Base-by-base conservation (phyloP, 352 stramenopile species). In the Phytophthora ohioensis region DNA sequence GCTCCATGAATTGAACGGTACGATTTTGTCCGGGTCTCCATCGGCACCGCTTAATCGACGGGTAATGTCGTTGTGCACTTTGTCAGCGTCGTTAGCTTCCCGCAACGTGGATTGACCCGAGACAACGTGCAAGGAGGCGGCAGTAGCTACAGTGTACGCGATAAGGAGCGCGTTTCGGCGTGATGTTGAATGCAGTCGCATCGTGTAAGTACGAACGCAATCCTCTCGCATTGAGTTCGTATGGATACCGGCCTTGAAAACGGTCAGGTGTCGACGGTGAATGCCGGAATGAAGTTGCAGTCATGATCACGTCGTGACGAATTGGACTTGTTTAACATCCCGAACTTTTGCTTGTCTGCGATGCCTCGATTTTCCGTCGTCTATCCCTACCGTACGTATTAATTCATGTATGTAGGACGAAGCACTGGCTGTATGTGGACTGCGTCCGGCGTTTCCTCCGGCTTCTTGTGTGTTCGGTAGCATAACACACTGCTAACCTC, bases 1-100 rank as follows among this genome's bases (percentile, higher is more conserved):
- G 30, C 64, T 67, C 62, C 62, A 71, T 2, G 69, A 82, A 53
- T 77, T 76, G 54, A 89, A 89, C 15, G 81, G 79, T 46, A 84
- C 67, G n/a, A 59, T 71, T 43, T 71, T 68, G 52, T 76, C 66
- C 36, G 49, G 48, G 13, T 67, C 67, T 38, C 47, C 46, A 8
- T 43, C 30, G 41, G 34, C 58, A 51, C 66, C 76, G 57, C 46
- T 73, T 57, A 75, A 71, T 67, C 63, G 53, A 51, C 68, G 68
- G 6, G 35, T 31, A 30, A 54, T 39, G 38, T 0, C 9, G 27
- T 60, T 17, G n/a, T n/a, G 31, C 17, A 15, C 11, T 17, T 42
- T 51, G 45, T 45, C 27, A 13, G 11, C 45, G n/a, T 15, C n/a
- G 13, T 39, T 32, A 57, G 39, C 47, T 54, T 53, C 61, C 39